Evolutionary conservation across 225 moss, liverwort and hornwort genomes (phyloP).

Genomic region (Rhytidiadelphus loreus): DNA sequence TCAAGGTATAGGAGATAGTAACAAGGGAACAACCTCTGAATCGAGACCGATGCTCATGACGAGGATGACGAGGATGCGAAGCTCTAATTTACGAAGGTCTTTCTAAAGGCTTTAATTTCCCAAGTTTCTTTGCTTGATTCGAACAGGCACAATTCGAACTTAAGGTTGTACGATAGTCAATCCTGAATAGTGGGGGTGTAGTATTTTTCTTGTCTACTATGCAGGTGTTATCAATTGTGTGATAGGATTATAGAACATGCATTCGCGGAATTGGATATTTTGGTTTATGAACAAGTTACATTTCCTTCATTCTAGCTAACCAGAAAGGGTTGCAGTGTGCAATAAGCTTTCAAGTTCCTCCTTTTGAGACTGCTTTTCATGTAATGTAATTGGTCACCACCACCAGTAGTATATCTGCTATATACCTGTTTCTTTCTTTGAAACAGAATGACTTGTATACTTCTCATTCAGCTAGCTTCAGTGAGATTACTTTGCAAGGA

Average conservation of each 20-base stretch:
- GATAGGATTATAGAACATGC: not conserved
- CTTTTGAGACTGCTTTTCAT: not conserved
- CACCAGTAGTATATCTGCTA: not conserved
- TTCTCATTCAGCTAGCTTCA: not conserved
- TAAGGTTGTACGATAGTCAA: not conserved
- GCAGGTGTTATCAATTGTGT: not conserved
- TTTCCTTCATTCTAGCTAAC: not conserved
- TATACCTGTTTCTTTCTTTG: not conserved
- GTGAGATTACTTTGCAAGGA: not conserved
- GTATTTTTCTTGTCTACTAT: not conserved
- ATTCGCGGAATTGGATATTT: not conserved
- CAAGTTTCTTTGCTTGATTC: no score
- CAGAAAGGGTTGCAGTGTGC: not conserved
- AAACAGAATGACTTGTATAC: not conserved
- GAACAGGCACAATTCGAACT: not conserved
- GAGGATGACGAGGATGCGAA: constrained; percentile 19
- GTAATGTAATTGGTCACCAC: not conserved
- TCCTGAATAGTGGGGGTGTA: not conserved
- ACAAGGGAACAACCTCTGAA: not conserved
- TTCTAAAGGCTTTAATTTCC: not conserved
- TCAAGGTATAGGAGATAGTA: not conserved
- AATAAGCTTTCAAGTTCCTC: not conserved
- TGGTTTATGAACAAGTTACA: not conserved
- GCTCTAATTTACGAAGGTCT: constrained; percentile 3
- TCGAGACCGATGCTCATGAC: not conserved